These are phyloP conservation scores for Fraxinus quadrangulata DNA, from an alignment of 257 asterid genomes.

Conservation along the genomic window DNA sequence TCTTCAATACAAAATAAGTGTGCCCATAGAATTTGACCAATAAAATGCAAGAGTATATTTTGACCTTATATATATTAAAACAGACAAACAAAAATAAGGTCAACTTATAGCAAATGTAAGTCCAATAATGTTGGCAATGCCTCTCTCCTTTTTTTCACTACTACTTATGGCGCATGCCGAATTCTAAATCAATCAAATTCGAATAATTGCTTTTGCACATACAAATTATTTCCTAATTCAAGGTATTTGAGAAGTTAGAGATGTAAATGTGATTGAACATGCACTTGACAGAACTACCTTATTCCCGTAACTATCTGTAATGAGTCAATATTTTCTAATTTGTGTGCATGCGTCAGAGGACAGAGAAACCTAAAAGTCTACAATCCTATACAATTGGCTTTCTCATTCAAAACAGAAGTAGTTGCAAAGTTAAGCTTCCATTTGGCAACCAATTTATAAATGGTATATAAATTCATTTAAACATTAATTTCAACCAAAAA, in stretches of 20 bases:
- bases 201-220: background rate
- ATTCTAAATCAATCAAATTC: background rate
- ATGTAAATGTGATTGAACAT: background rate
- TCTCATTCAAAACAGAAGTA: background rate
- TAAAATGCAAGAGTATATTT: too few species aligned
- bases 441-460: too few species aligned
- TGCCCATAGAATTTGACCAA: too few species aligned
- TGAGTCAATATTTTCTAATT: background rate
- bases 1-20: too few species aligned
- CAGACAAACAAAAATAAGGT: too few species aligned
- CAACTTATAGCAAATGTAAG: too few species aligned
- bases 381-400: background rate
- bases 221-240: background rate
- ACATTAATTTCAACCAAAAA: too few species aligned
- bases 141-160: too few species aligned
- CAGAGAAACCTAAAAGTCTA: background rate
- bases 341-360: background rate
- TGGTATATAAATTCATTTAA: too few species aligned
- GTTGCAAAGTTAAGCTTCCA: background rate
- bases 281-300: background rate
- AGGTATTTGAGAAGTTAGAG: background rate
- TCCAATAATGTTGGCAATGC: too few species aligned
- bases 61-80: too few species aligned
- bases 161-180: background rate
- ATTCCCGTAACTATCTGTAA: background rate